Base-by-base conservation (phyloP, 1,139 yeast genomes). In the Debaryomyces nepalensis region DNA sequence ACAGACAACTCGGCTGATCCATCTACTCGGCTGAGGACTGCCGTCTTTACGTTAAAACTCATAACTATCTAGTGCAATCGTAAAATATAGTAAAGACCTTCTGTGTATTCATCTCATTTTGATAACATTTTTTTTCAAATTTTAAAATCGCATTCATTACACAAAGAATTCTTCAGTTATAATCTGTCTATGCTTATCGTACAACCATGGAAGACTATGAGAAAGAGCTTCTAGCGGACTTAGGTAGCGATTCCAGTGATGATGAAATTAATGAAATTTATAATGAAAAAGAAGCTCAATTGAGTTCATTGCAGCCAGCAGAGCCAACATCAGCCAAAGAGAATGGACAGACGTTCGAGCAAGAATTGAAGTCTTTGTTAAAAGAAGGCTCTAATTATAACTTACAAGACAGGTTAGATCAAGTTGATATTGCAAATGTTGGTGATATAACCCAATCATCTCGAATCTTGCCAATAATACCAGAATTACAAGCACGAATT, bases 1-100 rank as follows among this genome's bases (percentile, higher is more conserved):
- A 68, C 59, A 18, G 65, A 58, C 49, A 85, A 69, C 37, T 77
- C 78, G 0, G 95, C 83, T 2, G 96, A 87, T 1, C 97, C 97
- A 60, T 88, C 96, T 1, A 83, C 91, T 48, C 81, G 77, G 39
- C 68, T 63, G 41, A 87, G 61, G 3, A 74, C 36, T 8, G 72
- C 61, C 2, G 69, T 60, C n/a, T 54, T 51, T 5, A 61, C 55
- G 20, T 52, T 45, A 35, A 57, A 50, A 20, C 50, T 30, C 58
- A 54, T 55, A 33, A 16, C 30, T 16, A 7, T 5, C 11, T 15
- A 22, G 21, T 24, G 4, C 5, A 29, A 29, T 29, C 18, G 20
- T 29, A 21, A 29, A 16, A 16, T 12, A 7, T 33, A 27, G 26
- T 16, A 29, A 4, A 14, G 9, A 12, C 15, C 19, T 26, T 20